phyloP scores from a whole-genome alignment of 2,329 filamentous ascomycete species.

The Amauroascus verrucosus region DNA sequence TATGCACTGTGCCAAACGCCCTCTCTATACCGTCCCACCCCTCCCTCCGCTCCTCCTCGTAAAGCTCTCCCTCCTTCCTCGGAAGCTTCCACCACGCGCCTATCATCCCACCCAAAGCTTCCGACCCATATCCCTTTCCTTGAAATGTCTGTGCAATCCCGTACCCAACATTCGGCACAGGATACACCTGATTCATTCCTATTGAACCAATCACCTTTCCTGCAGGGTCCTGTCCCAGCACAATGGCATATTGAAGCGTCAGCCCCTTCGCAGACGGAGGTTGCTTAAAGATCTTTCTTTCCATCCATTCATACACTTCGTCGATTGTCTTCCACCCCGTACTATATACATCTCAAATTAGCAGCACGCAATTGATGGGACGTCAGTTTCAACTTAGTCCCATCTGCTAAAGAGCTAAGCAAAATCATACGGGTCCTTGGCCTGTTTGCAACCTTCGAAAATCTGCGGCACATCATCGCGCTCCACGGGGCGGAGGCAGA shows the following conservation, averaged over 20 bases:
- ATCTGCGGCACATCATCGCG: slow-evolving; percentile 5
- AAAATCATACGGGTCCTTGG: background rate
- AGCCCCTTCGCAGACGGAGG: slow-evolving; percentile 8
- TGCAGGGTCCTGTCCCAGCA: slow-evolving; percentile 7
- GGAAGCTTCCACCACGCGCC: slow-evolving; percentile 15
- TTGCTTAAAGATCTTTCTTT: slow-evolving; percentile 7
- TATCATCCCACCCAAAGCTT: slow-evolving; percentile 12
- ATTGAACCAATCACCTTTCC: slow-evolving; percentile 12
- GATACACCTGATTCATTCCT: slow-evolving; percentile 13
- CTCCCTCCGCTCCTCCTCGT: background rate
- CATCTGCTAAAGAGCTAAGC: too few relatives aligned
- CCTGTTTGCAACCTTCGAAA: background rate
- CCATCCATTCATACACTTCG: slow-evolving; percentile 8
- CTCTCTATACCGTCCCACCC: slow-evolving; percentile 7
- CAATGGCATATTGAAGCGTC: slow-evolving; percentile 10
- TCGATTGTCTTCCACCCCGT: background rate
- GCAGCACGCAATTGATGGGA: too few relatives aligned
- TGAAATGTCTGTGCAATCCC: slow-evolving; percentile 5
- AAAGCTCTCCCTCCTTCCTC: background rate
- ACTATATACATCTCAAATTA: background rate
- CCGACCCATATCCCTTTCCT: slow-evolving; percentile 16
- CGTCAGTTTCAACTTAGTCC: background rate
- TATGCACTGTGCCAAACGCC: slow-evolving; percentile 10
- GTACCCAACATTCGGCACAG: slow-evolving; percentile 15
- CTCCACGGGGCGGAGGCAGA: slow-evolving; percentile 5